Base-by-base conservation (phyloP, 306 rosid genomes). In the Macrotyloma uniflorum region DNA sequence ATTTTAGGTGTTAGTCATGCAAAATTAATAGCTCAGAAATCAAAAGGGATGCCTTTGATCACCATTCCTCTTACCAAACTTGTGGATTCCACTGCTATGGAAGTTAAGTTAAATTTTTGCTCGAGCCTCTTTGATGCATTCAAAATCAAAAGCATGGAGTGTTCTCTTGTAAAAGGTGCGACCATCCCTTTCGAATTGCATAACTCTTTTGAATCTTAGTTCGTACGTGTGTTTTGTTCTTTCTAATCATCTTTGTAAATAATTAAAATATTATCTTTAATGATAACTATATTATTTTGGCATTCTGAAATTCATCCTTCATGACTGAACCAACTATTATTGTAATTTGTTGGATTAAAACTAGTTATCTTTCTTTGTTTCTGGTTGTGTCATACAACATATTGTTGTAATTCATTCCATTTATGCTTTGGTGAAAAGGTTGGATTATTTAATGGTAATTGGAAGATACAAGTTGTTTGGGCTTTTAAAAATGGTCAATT, bases 1-100 rank as follows among this genome's bases (percentile, higher is more conserved):
- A 23, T 80, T 61, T 72, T 82, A 91, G 98, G 88, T 33, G 72
- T 81, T 74, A 82, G 86, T 45, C 5, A 12, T 76, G 97, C 86
- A 61, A 94, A 87, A 84, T 83, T 94, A 69, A 83, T 86, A 74
- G 89, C 92, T 80, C 97, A 94, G 85, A 92, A 89, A 83, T 88
- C 91, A 33, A 94, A 92, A 85, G 97, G 97, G 64, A 86, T 94
- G 98, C 97, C 98, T 20, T 76, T 86, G 24, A 89, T 92, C 49
- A 84, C 91, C 80, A 82, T 92, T 82, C 78, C 89, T 72, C 95
- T 94, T 57, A 74, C 85, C 54, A 90, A 87, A 85, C 91, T 94
- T 67, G 54, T 72, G 72, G 95, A 82, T 45, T 75, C 88, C 59
- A 84, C 89, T 80, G 97, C 93, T 49, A 76, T 73, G 70, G 89